phyloP scores from a whole-genome alignment of 2,329 filamentous ascomycete species.

The Nigrospora sphaerica region DNA sequence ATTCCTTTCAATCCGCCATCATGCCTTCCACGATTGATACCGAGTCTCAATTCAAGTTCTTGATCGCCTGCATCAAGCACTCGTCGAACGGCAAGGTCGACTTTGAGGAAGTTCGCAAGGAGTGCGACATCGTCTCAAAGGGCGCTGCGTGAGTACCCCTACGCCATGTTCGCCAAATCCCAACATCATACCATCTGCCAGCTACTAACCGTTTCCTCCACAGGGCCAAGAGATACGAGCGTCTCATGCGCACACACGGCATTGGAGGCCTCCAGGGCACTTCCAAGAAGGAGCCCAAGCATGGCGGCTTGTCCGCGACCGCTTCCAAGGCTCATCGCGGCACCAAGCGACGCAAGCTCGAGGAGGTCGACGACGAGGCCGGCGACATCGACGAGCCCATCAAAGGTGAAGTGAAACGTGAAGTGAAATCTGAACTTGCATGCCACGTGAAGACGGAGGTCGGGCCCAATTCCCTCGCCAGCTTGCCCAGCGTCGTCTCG shows the following conservation, averaged over 20 bases:
- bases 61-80: slow-evolving; percentile 58
- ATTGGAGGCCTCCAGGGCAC: slow-evolving; percentile 26
- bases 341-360: slow-evolving; percentile 24
- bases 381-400: slow-evolving; percentile 23
- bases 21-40: slow-evolving; percentile 25
- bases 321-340: slow-evolving; percentile 10
- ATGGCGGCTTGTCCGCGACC: slow-evolving; percentile 3
- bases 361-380: slow-evolving; percentile 26
- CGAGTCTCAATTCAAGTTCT: slow-evolving; percentile 55
- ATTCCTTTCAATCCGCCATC: neutral
- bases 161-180: neutral
- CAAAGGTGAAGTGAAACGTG: slow-evolving; percentile 26
- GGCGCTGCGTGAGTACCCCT: slow-evolving; percentile 59
- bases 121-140: slow-evolving; percentile 56
- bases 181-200: neutral
- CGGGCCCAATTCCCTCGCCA: neutral
- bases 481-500: neutral
- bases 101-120: slow-evolving; percentile 56
- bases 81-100: slow-evolving; percentile 55
- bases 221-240: slow-evolving; percentile 62
- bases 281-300: slow-evolving; percentile 15
- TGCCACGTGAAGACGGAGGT: neutral
- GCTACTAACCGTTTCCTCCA: slow-evolving; percentile 1
- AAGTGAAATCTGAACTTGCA: slow-evolving; percentile 23
- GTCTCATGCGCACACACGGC: slow-evolving; percentile 53